Base-by-base conservation (phyloP, 176 grass and related monocot genomes). In the Cenchrus purpureus region DNA sequence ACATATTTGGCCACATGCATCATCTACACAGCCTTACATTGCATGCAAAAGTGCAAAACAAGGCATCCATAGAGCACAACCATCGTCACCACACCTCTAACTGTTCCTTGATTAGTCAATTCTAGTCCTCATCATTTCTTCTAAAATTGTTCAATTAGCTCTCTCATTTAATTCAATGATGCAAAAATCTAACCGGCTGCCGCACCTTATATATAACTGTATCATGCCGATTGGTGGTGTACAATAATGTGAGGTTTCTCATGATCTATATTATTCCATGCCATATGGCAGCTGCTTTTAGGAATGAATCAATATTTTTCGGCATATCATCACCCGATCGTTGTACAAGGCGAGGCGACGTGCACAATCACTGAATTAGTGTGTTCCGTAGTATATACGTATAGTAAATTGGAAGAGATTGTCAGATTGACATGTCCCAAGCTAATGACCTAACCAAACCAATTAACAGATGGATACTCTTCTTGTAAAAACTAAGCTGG, bases 281-380 rank as follows among this genome's bases (percentile, higher is more conserved):
- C 37, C 37, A 40, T 40, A 40, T 40, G 71, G 58, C 80, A 79
- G 11, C 8, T 8, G 19, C 57, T 40, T 40, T 40, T 66, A 19
- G 70, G 52, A 52, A 55, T 44, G 77, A 89, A 71, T 80, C 83
- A 16, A 46, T 46, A 46, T 69, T 70, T 90, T 82, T 76, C 7
- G 20, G 46, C 22, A 71, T 65, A 81, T 62, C 60, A 55, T 73
- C 51, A 53, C 14, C 13, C 65, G 5, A 62, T 69, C 37, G 37
- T 3, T 40, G 37, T 40, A 40, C 37, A 40, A 40, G 37, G 37
- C 37, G 37, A 40, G 3, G 61, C 52, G 44, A 20, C 51, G 44
- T 25, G 63, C 53, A 53, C 54, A 6, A 81, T 25, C 64, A 68
- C 48, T 40, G 10, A 68, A 85, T 85, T 50, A 40, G 12, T 49